Conservation (phyloP, 208 protist genomes). For the Leptomonas pyrrhocoris region DNA sequence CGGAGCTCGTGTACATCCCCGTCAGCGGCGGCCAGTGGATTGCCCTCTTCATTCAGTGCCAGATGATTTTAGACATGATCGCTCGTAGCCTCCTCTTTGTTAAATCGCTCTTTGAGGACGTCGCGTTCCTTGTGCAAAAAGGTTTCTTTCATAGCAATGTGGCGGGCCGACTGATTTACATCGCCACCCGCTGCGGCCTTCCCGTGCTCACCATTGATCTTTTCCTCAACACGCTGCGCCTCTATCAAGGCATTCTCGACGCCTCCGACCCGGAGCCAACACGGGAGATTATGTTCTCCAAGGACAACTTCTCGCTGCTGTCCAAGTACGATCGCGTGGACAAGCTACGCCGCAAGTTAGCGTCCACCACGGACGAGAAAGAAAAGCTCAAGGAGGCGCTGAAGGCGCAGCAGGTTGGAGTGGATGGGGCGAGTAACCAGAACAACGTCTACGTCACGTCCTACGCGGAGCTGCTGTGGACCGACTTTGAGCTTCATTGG, state of each 20-base stretch:
- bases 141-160: conserved; percentile 90
- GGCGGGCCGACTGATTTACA: conserved; percentile 73
- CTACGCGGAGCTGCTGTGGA: conserved; percentile 87
- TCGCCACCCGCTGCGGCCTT: conserved; percentile 73
- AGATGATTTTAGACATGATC: conserved; percentile 90
- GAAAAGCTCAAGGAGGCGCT: conserved; percentile 33
- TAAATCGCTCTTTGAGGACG: conserved; percentile 89
- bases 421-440: conserved; percentile 35
- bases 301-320: conserved; percentile 85
- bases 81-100: conserved; percentile 78
- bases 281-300: conserved; percentile 66
- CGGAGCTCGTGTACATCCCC: conserved; percentile 87
- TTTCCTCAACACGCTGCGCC: conserved; percentile 85
- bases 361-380: conserved; percentile 33
- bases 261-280: conserved; percentile 48
- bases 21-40: conserved; percentile 80
- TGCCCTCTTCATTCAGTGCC: conserved; percentile 88
- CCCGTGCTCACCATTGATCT: conserved; percentile 88
- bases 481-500: conserved; percentile 91
- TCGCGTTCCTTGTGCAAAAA: conserved; percentile 88
- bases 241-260: conserved; percentile 86
- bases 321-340: conserved; percentile 87
- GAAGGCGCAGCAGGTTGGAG: conserved; percentile 21
- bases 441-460: conserved; percentile 79
- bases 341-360: conserved; percentile 76